phyloP scores from a whole-genome alignment of 2,329 filamentous ascomycete species.

The Corynespora cassiicola region DNA sequence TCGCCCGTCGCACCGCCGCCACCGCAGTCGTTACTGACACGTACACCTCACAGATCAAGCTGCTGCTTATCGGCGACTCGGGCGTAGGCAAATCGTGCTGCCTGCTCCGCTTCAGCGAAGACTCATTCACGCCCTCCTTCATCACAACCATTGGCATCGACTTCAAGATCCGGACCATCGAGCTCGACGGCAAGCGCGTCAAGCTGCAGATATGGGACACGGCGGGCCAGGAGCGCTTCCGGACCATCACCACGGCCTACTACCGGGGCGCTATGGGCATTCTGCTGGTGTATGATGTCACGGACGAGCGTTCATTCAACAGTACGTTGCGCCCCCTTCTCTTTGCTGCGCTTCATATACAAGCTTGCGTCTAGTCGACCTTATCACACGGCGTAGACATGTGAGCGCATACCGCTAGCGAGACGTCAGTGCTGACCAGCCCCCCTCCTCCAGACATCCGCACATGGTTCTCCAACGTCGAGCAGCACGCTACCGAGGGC shows the following conservation, averaged over 20 bases:
- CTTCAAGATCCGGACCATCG: slow-evolving; percentile 99
- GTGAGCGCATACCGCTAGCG: no score
- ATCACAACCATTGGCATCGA: slow-evolving; percentile 99
- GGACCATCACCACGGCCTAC: slow-evolving; percentile 99
- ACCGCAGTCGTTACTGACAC: no score
- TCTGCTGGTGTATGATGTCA: slow-evolving; percentile 99
- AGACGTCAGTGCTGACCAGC: no score
- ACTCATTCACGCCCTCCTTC: slow-evolving; percentile 98
- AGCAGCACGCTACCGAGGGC: slow-evolving; percentile 99
- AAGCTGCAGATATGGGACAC: slow-evolving; percentile 99
- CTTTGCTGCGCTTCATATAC: no score
- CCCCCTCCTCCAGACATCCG: slow-evolving; percentile 99
- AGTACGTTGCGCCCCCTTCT: no score
- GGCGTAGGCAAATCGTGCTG: slow-evolving; percentile 99
- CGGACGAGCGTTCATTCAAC: slow-evolving; percentile 99
- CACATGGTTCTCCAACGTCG: slow-evolving; percentile 99
- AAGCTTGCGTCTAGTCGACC: no score
- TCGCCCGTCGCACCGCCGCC: no score
- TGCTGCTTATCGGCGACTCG: slow-evolving; percentile 99
- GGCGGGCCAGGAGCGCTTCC: slow-evolving; percentile 98
- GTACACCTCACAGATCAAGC: slow-evolving; percentile 93
- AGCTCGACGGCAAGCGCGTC: slow-evolving; percentile 99
- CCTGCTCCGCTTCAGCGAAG: slow-evolving; percentile 89
- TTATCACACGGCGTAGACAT: no score
- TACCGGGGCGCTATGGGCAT: slow-evolving; percentile 99